These are phyloP conservation scores for Protea cynaroides DNA, from an alignment of 164 flowering plant species.

Conservation along the genomic window DNA sequence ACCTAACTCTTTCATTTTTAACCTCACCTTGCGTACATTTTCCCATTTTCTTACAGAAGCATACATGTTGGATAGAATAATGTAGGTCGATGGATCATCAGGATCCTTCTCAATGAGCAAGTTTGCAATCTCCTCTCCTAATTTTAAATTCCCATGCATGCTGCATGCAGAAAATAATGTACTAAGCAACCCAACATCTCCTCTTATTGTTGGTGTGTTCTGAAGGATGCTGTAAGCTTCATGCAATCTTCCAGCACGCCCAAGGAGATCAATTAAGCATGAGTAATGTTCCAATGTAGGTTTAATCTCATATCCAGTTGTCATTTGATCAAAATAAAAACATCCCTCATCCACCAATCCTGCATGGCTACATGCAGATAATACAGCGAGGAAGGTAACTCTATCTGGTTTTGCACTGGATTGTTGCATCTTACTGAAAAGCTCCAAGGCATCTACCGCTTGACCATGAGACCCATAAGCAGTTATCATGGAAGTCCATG, in stretches of 20 bases:
- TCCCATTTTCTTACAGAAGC: constrained; percentile 54
- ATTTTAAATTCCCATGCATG: constrained; percentile 35
- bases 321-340: constrained; percentile 48
- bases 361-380: constrained; percentile 71
- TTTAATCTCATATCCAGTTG: constrained; percentile 25
- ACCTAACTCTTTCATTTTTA: constrained; percentile 46
- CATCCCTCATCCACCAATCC: constrained; percentile 66
- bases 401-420: constrained; percentile 39
- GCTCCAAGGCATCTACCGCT: constrained; percentile 47
- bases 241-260: constrained; percentile 58
- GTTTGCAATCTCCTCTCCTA: constrained; percentile 50
- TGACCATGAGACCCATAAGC: constrained; percentile 75
- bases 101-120: constrained; percentile 48
- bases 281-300: constrained; percentile 58
- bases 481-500: constrained; percentile 84
- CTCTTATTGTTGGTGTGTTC: constrained; percentile 20
- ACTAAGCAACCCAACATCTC: constrained; percentile 43
- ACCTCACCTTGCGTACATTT: constrained; percentile 40
- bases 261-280: constrained; percentile 64
- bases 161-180: constrained; percentile 59
- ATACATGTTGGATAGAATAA: constrained; percentile 55
- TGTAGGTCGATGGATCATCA: constrained; percentile 43
- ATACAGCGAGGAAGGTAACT: constrained; percentile 56
- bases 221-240: constrained; percentile 56
- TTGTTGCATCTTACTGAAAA: constrained; percentile 47